These are phyloP conservation scores for Silene conica DNA, from an alignment of 148 eudicot species.

Conservation along the genomic window DNA sequence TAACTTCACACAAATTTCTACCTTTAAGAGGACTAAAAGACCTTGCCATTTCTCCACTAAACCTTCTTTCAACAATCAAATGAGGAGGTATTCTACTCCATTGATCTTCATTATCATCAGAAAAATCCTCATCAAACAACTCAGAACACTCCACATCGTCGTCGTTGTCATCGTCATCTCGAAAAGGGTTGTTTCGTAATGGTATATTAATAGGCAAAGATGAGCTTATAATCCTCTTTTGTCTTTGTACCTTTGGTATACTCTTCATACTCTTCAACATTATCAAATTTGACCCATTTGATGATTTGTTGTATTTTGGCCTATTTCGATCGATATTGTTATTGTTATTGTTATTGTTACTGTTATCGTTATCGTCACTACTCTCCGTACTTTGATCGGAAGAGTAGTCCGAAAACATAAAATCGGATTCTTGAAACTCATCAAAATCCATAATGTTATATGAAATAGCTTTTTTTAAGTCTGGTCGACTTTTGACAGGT, in stretches of 20 bases:
- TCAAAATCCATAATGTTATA: conserved; percentile 27
- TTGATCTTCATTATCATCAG: conserved; percentile 17
- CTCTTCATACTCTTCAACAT: conserved; percentile 12
- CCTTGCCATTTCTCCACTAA: conserved; percentile 33
- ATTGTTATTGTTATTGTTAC: no score
- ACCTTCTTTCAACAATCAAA: conserved; percentile 34
- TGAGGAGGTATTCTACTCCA: conserved; percentile 36
- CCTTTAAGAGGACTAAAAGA: conserved; percentile 46
- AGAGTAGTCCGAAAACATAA: conserved; percentile 28
- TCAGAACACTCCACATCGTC: conserved; percentile 15
- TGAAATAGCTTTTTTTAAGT: background rate
- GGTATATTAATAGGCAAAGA: conserved; percentile 18
- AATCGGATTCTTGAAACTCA: conserved; percentile 42
- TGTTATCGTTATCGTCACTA: background rate
- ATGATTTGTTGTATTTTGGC: background rate
- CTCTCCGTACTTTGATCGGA: conserved; percentile 10
- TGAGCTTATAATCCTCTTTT: conserved; percentile 8
- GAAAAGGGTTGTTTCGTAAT: background rate
- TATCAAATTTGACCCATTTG: background rate
- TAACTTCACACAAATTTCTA: conserved; percentile 35
- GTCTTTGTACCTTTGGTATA: background rate
- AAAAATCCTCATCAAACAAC: conserved; percentile 17
- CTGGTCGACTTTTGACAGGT: background rate
- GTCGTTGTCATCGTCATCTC: background rate
- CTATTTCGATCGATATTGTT: no score